A percentile compares a stretch with the other conserved stretches of the same genome.
These are phyloP conservation scores for Saprolegnia parasitica DNA, from an alignment of 352 stramenopile species.

Conservation along the genomic window DNA sequence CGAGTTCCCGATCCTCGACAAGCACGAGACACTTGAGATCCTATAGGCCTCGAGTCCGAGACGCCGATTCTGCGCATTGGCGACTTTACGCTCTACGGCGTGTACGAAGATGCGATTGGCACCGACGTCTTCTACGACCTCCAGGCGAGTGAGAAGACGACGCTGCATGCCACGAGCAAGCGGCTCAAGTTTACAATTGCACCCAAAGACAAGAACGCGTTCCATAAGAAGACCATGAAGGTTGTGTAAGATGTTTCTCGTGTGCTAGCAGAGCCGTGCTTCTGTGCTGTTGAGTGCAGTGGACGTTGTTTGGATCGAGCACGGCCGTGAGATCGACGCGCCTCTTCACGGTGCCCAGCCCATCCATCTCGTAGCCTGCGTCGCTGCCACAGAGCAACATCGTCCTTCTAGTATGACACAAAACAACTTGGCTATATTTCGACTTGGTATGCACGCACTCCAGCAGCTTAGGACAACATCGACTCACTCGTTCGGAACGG, in stretches of 20 bases:
- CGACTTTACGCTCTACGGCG: constrained; percentile 15
- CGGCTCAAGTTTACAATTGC: too few relatives aligned
- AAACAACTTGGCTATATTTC: too few relatives aligned
- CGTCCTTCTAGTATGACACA: too few relatives aligned
- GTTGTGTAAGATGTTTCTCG: not conserved
- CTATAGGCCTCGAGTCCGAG: not conserved
- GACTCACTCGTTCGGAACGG: not conserved
- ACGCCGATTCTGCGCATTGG: constrained; percentile 23
- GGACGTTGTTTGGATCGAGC: not conserved
- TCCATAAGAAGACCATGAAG: not conserved
- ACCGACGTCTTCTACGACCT: constrained; percentile 27
- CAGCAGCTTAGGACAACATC: not conserved
- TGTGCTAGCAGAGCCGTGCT: not conserved
- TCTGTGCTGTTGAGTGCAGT: not conserved
- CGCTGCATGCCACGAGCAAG: too few relatives aligned
- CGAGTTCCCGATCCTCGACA: too few relatives aligned
- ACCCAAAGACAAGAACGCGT: not conserved
- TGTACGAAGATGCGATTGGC: constrained; percentile 22
- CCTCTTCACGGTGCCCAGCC: too few relatives aligned
- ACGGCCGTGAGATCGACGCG: not conserved
- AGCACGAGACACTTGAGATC: too few relatives aligned
- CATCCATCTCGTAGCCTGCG: too few relatives aligned
- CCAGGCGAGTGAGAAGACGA: not conserved
- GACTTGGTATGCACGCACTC: too few relatives aligned
- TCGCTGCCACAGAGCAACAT: too few relatives aligned